Evolutionary conservation across 2,329 filamentous ascomycete species (phyloP).

Genomic region (Botrytis pseudocinerea): DNA sequence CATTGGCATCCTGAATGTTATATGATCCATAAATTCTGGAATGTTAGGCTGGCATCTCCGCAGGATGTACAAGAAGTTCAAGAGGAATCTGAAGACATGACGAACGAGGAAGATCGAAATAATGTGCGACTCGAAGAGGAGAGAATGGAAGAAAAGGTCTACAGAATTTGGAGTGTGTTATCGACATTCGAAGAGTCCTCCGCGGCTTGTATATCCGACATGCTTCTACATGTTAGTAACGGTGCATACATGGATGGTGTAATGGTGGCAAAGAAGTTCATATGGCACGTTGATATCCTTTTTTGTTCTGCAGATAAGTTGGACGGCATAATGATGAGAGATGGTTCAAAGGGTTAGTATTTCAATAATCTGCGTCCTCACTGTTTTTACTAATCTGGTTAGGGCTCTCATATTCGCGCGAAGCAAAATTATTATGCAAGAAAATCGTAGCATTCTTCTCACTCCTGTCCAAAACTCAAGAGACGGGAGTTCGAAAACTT

Average conservation of each 20-base stretch:
- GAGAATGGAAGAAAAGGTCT: conserved; percentile 95
- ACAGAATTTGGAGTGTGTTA: conserved; percentile 95
- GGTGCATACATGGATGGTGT: conserved; percentile 95
- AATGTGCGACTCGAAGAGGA: conserved; percentile 84
- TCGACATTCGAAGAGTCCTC: conserved; percentile 98
- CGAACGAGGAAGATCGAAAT: conserved; percentile 68
- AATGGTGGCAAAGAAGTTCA: conserved; percentile 92
- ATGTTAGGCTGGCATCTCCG: conserved; percentile 68
- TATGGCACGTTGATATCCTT: conserved; percentile 90
- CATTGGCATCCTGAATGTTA: conserved; percentile 99
- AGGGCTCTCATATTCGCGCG: conserved; percentile 88
- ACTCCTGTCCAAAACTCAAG: conserved; percentile 89
- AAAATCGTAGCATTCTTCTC: conserved; percentile 99
- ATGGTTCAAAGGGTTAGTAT: conserved; percentile 73
- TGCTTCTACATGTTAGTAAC: conserved; percentile 98
- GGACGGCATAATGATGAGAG: conserved; percentile 67
- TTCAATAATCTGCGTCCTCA: neutral
- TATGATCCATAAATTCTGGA: conserved; percentile 99
- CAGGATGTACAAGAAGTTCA: conserved; percentile 50
- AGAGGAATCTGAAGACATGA: conserved; percentile 49
- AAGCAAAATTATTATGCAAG: conserved; percentile 99
- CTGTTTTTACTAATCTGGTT: conserved; percentile 27
- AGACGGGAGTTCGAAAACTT: conserved; percentile 83
- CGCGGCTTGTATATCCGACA: conserved; percentile 96
- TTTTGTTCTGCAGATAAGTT: conserved; percentile 87